Evolutionary conservation across 768 basidiomycete species (phyloP), one percentile per base, ranked within the genome.

Genomic region (Chalciporus sphaerocephalus): DNA sequence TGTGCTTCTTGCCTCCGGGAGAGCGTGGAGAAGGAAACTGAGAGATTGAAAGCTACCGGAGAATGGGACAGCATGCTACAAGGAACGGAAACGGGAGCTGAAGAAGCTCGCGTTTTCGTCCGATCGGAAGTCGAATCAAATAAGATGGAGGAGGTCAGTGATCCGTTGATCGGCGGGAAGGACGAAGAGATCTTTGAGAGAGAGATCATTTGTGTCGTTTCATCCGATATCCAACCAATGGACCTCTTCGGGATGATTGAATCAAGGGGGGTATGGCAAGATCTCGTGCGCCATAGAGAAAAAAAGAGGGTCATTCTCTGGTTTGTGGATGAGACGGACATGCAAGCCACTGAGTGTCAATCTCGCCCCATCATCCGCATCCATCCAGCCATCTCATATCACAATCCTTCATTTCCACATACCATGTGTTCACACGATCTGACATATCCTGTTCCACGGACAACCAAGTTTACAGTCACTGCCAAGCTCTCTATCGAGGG

Each of bases 401-500:
- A 44, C 25, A 15, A 30, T 21, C n/a, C n/a, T n/a, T n/a, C n/a
- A n/a, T n/a, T n/a, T n/a, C 50, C 55, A n/a, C 13, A n/a, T 9
- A 32, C 2, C 30, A 5, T 32, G 30, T 59, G 57, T 25, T 8
- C 21, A 2, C 62, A 60, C 32, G 2, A 2, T 1, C 2, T 13
- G 13, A 13, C 28, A 11, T 28, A 13, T 13, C 28, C 46, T 16
- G 28, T 36, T 8, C 62, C 53, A 1, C 56, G 44, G 5, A 76
- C 71, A 3, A 60, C 68, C n/a, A 69, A 41, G 28, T 68, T 78
- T 11, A 51, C 57, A 1, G 74, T 76, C 3, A 58, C 62, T 16
- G 75, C 71, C 0, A 79, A 79, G 53, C 56, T 78, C 30, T 75
- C 75, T 0, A 43, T 64, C 8, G 17, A 60, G 40, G 1, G 58